These are phyloP conservation scores for Rubia occidens DNA, from an alignment of 305 asterid genomes.

Conservation along the genomic window DNA sequence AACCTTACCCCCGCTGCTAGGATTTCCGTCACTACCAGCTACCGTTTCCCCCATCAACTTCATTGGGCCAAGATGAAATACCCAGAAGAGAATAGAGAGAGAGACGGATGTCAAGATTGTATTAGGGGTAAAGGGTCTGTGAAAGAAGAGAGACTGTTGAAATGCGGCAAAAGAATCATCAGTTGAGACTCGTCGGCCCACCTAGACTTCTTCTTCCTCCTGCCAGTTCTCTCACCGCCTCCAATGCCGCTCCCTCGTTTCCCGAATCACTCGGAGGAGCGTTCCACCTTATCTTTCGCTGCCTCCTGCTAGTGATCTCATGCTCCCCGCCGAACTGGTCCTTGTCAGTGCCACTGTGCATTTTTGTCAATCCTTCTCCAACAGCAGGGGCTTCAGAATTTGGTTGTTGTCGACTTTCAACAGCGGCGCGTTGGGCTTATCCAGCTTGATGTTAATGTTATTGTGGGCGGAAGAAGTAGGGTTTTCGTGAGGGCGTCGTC, in stretches of 20 bases:
- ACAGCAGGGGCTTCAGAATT: conserved; percentile 37
- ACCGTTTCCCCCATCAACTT: neutral
- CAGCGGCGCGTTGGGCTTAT: conserved; percentile 18
- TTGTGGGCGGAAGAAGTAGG: neutral
- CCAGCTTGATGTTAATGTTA: neutral
- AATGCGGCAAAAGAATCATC: conserved; percentile 69
- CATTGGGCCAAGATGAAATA: conserved; percentile 93
- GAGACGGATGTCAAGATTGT: conserved; percentile 92
- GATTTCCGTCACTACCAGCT: too few relatives aligned
- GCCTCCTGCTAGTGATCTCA: conserved; percentile 64
- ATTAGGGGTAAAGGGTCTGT: conserved; percentile 92
- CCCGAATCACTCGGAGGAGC: conserved; percentile 60
- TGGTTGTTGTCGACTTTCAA: conserved; percentile 15
- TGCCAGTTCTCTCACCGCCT: conserved; percentile 36
- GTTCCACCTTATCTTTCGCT: conserved; percentile 78
- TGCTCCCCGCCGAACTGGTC: conserved; percentile 84
- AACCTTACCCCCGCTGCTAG: too few relatives aligned
- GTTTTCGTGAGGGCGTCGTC: conserved; percentile 21
- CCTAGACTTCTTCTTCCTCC: conserved; percentile 84
- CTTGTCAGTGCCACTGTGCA: conserved; percentile 63
- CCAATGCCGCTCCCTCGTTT: conserved; percentile 36
- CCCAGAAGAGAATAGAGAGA: conserved; percentile 93
- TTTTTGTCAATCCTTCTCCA: conserved; percentile 58
- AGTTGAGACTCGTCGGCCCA: conserved; percentile 93
- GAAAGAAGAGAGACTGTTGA: conserved; percentile 82